A percentile compares a stretch with the other conserved stretches of the same genome.
Evolutionary conservation across 148 eudicot genomes (phyloP).

Genomic region (Rhododendron simsii): DNA sequence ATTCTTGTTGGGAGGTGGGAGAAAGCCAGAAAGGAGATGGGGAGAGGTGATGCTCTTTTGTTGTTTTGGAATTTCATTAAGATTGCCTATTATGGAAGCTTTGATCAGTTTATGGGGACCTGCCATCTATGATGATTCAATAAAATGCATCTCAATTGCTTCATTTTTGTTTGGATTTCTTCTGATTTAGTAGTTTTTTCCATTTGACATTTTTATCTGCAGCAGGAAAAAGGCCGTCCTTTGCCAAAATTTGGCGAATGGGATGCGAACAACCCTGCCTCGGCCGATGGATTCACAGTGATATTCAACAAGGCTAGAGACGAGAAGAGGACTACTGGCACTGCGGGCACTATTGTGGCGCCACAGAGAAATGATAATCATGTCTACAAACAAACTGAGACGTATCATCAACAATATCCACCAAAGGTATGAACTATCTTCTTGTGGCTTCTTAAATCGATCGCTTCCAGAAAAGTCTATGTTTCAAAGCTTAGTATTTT

Average conservation of each 20-base stretch:
- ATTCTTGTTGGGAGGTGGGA: not conserved
- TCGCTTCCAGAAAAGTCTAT: not conserved
- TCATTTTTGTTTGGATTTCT: not conserved
- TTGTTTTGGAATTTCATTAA: not conserved
- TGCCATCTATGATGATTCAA: not conserved
- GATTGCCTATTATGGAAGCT: not conserved
- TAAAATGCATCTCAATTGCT: not conserved
- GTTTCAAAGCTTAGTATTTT: not conserved
- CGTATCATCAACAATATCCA: not conserved
- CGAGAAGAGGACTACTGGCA: constrained; percentile 11
- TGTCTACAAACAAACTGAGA: constrained; percentile 6
- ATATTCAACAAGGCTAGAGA: constrained; percentile 22
- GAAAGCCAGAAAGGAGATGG: too few relatives aligned
- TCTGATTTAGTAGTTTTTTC: not conserved
- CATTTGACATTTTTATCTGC: not conserved
- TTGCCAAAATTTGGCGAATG: constrained; percentile 27
- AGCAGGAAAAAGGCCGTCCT: constrained; percentile 15
- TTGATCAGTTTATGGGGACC: not conserved
- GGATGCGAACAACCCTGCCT: constrained; percentile 24
- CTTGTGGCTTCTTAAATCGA: not conserved
- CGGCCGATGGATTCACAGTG: constrained; percentile 19
- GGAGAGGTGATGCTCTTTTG: too few relatives aligned
- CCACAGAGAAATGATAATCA: constrained; percentile 12
- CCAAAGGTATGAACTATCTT: constrained; percentile 1
- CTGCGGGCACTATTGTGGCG: not conserved